Percentiles rank a stretch among this genome's conserved stretches.
phyloP scores from a whole-genome alignment of 495 filamentous ascomycete species.

The Pyronema omphalodes region DNA sequence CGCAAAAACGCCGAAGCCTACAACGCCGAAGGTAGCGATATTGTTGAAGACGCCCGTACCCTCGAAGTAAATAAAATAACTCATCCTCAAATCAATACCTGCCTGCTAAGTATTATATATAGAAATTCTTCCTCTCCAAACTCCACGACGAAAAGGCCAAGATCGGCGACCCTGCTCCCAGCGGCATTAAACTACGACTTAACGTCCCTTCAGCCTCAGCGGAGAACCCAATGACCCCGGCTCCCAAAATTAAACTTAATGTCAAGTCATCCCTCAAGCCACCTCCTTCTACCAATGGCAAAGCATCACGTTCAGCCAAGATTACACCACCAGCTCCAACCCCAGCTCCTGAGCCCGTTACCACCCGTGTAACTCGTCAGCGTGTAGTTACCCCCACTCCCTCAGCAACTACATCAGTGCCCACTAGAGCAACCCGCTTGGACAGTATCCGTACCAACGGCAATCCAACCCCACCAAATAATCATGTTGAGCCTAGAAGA shows the following conservation, averaged over 20 bases:
- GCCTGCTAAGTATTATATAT: background rate
- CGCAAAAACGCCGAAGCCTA: conserved; percentile 76
- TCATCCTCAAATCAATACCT: background rate
- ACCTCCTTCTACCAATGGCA: background rate
- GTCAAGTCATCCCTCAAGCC: conserved; percentile 22
- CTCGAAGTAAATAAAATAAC: conserved; percentile 41
- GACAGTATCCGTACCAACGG: too few species aligned
- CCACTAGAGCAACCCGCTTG: too few species aligned
- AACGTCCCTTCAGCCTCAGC: conserved; percentile 20
- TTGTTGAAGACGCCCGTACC: conserved; percentile 49
- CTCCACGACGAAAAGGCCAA: conserved; percentile 46
- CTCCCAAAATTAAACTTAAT: conserved; percentile 63
- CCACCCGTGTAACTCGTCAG: too few species aligned
- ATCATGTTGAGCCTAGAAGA: too few species aligned
- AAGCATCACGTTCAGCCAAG: too few species aligned
- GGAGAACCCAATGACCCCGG: conserved; percentile 36
- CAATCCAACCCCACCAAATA: too few species aligned
- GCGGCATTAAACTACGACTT: conserved; percentile 22
- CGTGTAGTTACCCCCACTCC: too few species aligned
- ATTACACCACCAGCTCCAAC: background rate
- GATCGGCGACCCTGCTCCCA: conserved; percentile 23
- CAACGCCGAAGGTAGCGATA: conserved; percentile 74
- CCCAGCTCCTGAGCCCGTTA: too few species aligned
- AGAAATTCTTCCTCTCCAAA: conserved; percentile 40
- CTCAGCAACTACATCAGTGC: too few species aligned